phyloP scores from a whole-genome alignment of 2,329 filamentous ascomycete genomes.

The Drechslerella stenobrocha region DNA sequence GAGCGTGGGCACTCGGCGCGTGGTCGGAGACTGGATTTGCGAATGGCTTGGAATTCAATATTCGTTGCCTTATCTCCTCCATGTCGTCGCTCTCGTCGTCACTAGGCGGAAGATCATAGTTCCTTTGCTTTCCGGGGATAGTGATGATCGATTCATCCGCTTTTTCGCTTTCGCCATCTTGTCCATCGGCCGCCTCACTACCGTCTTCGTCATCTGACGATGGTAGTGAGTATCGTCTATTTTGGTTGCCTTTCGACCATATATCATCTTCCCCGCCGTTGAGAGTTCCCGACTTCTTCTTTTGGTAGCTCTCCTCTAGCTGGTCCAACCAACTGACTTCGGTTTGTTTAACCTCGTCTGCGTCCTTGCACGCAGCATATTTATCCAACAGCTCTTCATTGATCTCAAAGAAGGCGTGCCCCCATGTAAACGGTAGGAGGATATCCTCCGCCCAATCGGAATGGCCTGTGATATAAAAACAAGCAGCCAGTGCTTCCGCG shows the following conservation, averaged over 20 bases:
- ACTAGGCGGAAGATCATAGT: slow-evolving; percentile 49
- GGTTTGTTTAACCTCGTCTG: slow-evolving; percentile 77
- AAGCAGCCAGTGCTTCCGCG: slow-evolving; percentile 88
- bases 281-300: slow-evolving; percentile 70
- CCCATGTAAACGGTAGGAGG: slow-evolving; percentile 83
- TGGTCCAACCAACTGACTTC: slow-evolving; percentile 87
- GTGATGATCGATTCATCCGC: slow-evolving; percentile 61
- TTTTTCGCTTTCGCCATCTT: slow-evolving; percentile 57
- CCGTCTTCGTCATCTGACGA: slow-evolving; percentile 58
- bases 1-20: slow-evolving; percentile 57
- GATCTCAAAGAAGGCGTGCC: slow-evolving; percentile 84
- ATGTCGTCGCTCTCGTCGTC: slow-evolving; percentile 83
- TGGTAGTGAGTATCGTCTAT: slow-evolving; percentile 64
- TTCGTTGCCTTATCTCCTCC: slow-evolving; percentile 85
- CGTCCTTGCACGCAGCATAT: slow-evolving; percentile 81
- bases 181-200: slow-evolving; percentile 58
- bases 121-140: slow-evolving; percentile 65
- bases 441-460: slow-evolving; percentile 86
- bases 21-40: slow-evolving; percentile 61
- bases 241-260: slow-evolving; percentile 90
- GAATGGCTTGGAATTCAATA: slow-evolving; percentile 91
- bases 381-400: slow-evolving; percentile 78
- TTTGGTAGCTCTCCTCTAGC: slow-evolving; percentile 84
- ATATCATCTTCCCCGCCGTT: slow-evolving; percentile 67
- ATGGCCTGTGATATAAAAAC: slow-evolving; percentile 90